Evolutionary conservation across 495 filamentous ascomycete species (phyloP), one percentile per base, ranked within the genome.

Genomic region (Rhypophila decipiens): DNA sequence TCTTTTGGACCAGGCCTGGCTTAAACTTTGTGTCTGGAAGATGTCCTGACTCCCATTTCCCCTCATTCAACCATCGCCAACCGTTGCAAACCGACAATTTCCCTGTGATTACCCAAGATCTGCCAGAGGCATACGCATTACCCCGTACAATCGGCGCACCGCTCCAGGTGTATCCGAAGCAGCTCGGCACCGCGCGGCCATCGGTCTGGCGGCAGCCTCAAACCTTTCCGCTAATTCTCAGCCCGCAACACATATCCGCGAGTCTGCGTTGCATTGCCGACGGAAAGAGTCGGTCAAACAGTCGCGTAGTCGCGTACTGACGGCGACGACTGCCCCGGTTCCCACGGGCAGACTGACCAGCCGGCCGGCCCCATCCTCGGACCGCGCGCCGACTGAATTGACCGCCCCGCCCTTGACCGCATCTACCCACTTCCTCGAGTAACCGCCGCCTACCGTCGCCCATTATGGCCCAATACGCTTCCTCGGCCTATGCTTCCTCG

Each of bases 391-490:
- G n/a, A n/a, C n/a, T n/a, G n/a, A n/a, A n/a, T n/a, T n/a, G n/a
- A n/a, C n/a, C n/a, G n/a, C n/a, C n/a, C n/a, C n/a, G n/a, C 31
- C 12, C 31, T 35, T 35, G 31, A 35, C 31, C 31, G 31, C 31
- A 35, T 15, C 31, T 11, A 11, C 12, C 31, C 31, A 35, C 31
- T 18, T 3, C 10, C n/a, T 4, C 10, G 17, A 8, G 13, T 18
- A 18, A 12, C 27, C 22, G 18, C 13, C 18, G 13, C 27, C 21
- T 27, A 27, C 31, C 43, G 31, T 24, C 21, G 29, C 29, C 43
- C 43, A 53, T 44, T 58, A 65, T 65, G 61, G 48, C 60, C 44
- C 63, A 63, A 42, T 65, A 52, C 33, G 60, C 51, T 51, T 46
- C 52, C 20, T 48, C 59, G 21, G 47, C 52, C 43, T 65, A 52